Conservation (phyloP, 2,329 filamentous ascomycete genomes). For the Fusarium aywerte region DNA sequence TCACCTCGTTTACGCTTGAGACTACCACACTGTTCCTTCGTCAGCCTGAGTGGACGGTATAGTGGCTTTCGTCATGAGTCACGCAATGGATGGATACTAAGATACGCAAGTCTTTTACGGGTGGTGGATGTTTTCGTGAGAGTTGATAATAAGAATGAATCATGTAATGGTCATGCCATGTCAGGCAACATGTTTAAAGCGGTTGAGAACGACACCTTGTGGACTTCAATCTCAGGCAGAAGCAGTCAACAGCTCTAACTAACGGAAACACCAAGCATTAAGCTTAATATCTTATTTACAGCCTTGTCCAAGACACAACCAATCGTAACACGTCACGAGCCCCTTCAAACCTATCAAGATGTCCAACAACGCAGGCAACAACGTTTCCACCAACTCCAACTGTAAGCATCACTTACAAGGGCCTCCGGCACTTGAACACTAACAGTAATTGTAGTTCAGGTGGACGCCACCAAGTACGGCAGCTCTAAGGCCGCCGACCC, state of each 20-base stretch:
- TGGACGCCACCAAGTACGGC: constrained; percentile 20
- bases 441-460: constrained; percentile 20
- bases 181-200: constrained; percentile 39
- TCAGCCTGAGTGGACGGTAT: constrained; percentile 16
- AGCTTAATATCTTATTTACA: constrained; percentile 9
- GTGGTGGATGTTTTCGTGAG: neutral
- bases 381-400: constrained; percentile 18
- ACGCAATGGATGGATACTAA: constrained; percentile 31
- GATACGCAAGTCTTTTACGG: constrained; percentile 19
- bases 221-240: constrained; percentile 25
- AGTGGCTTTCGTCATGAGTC: constrained; percentile 42
- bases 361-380: constrained; percentile 28
- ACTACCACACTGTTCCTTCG: neutral
- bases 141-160: neutral
- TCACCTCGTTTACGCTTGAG: neutral
- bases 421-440: neutral
- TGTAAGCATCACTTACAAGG: constrained; percentile 25
- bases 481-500: constrained; percentile 27
- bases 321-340: neutral
- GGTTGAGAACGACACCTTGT: neutral
- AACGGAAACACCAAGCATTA: constrained; percentile 1
- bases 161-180: neutral
- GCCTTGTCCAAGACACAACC: constrained; percentile 1
- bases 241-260: constrained; percentile 2
- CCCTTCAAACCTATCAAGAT: constrained; percentile 11